Evolutionary conservation across 2,329 filamentous ascomycete species (phyloP), one percentile per base, ranked within the genome.

Genomic region (Colletotrichum melonis): DNA sequence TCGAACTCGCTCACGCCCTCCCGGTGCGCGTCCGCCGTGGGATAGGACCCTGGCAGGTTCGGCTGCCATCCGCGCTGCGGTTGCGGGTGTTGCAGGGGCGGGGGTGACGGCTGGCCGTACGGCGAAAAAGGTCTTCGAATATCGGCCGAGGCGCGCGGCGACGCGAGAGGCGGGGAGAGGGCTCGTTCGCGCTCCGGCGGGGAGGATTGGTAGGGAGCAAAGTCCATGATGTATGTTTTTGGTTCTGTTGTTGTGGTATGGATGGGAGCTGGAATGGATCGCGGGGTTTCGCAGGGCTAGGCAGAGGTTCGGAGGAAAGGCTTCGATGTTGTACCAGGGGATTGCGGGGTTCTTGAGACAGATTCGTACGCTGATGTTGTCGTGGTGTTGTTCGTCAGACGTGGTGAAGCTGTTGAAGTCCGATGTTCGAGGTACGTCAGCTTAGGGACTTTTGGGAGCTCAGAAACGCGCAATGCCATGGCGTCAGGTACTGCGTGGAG

Each of bases 201-300:
- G 62, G 93, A 93, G 83, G 96, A 96, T 86, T 98, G 97, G 85
- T 98, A 99, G 49, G 97, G 97, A 58, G 97, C 97, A 82, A 98
- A 99, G 86, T 98, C 94, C 94, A 97, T 97, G 69, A 78, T 85
- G 75, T 28, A 24, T 24, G 6, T 19, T 30, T 70, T 66, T 1
- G 52, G 7, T 30, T 35, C 54, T 38, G 14, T 5, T 24, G 16
- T 22, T 11, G 22, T 7, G 38, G 32, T 67, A 2, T 12, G 62
- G 11, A 2, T 6, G 62, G n/a, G 14, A 16, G 26, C 57, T n/a
- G 22, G 32, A 52, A n/a, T 22, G 30, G 54, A 5, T 42, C 28
- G 22, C 26, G 54, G 54, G 54, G 54, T 19, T 7, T 56, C 54
- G 24, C 12, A 56, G 4, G 26, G 9, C 12, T 9, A 28, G 26